Base-by-base conservation (phyloP, 108 stramenopile genomes). In the Skeletonema marinoi region DNA sequence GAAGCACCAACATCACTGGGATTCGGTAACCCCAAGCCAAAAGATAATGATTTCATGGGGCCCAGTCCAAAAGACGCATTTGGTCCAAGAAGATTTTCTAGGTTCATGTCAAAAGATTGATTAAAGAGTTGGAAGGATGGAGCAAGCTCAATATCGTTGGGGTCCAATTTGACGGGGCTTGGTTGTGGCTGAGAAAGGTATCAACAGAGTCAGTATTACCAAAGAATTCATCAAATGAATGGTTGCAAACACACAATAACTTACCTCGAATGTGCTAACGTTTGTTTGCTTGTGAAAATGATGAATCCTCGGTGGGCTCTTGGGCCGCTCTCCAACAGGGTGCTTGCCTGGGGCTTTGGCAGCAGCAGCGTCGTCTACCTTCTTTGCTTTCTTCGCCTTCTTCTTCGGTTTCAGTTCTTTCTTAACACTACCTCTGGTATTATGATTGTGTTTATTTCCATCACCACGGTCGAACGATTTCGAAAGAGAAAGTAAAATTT, bases 91-190 rank as follows among this genome's bases (percentile, higher is more conserved):
- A 87, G 77, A 42, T 78, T 70, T 39, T 85, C 88, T 6, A 86
- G 72, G 66, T 93, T 90, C 77, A 88, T 88, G 65, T 94, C 93
- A 73, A 94, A 94, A 19, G 91, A 92, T 73, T 90, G 86, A 59
- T 94, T 94, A 80, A 94, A 94, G 19, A 94, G 78, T 31, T 77
- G 74, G 66, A 92, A 94, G 12, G 91, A 90, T 14, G 90, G 88
- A 25, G 88, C 86, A 63, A 88, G 86, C 19, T 90, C 88, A 51
- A 94, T 82, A 8, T 81, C 81, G 32, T 75, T 82, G 13, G n/a
- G 48, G 16, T 56, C 64, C 11, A 66, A 33, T 56, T 69, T 77
- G 65, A 83, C 80, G 13, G 90, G 90, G 65, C 93, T 91, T 48
- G 82, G 81, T 50, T 87, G 83, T 11, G 84, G 85, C 77, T 85